Evolutionary conservation across 2,329 filamentous ascomycete genomes (phyloP).

Genomic region (Diaporthe capsici): DNA sequence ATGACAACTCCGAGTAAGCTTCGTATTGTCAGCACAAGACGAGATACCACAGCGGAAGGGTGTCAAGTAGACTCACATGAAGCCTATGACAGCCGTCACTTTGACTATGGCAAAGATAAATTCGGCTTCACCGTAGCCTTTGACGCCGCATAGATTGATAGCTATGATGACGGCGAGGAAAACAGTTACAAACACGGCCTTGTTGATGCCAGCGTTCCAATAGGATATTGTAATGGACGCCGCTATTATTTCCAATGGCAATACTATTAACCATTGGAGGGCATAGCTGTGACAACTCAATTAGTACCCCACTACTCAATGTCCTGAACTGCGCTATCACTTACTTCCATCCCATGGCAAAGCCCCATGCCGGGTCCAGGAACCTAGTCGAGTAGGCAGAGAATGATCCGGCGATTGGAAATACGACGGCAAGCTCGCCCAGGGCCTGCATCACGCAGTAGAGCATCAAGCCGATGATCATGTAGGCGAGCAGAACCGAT

Average conservation of each 20-base stretch:
- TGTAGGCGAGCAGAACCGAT: conserved; percentile 82
- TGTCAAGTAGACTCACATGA: conserved; percentile 74
- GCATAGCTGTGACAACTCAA: conserved; percentile 72
- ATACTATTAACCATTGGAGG: conserved; percentile 86
- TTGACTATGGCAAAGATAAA: conserved; percentile 91
- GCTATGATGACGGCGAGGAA: conserved; percentile 82
- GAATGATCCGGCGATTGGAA: conserved; percentile 93
- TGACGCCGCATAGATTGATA: conserved; percentile 92
- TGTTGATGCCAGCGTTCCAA: conserved; percentile 77
- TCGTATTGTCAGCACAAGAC: conserved; percentile 36
- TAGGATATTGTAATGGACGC: conserved; percentile 88
- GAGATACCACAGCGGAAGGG: neutral
- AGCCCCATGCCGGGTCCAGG: conserved; percentile 93
- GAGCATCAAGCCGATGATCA: conserved; percentile 86
- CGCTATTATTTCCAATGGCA: conserved; percentile 89
- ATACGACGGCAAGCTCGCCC: conserved; percentile 91
- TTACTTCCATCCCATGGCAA: conserved; percentile 95
- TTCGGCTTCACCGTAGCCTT: conserved; percentile 90
- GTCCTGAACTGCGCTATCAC: conserved; percentile 49
- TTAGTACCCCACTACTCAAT: conserved; percentile 33
- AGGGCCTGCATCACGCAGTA: conserved; percentile 94
- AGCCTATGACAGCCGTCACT: conserved; percentile 86
- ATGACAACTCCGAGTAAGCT: conserved; percentile 89
- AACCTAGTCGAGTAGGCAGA: conserved; percentile 93
- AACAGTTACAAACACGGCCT: conserved; percentile 84